phyloP scores from a whole-genome alignment of 129 eudicot species.

The Ambrosia trifida region DNA sequence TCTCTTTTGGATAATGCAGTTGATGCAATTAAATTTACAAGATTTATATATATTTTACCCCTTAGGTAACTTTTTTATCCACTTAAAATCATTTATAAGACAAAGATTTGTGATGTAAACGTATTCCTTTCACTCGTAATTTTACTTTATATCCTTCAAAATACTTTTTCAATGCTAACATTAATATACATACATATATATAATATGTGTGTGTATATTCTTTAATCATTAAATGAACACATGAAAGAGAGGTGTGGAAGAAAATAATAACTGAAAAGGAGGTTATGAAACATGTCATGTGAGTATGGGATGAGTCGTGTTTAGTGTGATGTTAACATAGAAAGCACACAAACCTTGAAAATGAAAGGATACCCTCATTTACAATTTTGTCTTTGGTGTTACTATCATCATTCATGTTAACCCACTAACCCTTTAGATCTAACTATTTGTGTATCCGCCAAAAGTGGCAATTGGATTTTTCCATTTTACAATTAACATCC shows the following conservation, averaged over 20 bases:
- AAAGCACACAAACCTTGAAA: constrained; percentile 36
- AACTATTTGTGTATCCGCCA: background rate
- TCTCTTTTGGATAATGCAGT: no score
- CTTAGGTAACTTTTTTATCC: no score
- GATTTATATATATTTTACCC: no score
- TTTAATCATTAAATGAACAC: constrained; percentile 17
- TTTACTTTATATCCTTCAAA: no score
- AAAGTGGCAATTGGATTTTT: background rate
- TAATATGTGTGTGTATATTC: background rate
- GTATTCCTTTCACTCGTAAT: no score
- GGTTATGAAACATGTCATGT: constrained; percentile 37
- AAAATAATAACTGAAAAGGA: constrained; percentile 20
- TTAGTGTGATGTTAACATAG: constrained; percentile 28
- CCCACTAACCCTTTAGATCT: constrained; percentile 16
- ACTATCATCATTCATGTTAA: background rate
- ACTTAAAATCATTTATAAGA: no score
- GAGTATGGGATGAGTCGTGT: constrained; percentile 35
- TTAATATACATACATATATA: background rate
- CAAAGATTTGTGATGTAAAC: no score
- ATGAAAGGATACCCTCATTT: constrained; percentile 29
- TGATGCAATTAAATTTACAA: no score
- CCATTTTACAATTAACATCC: background rate
- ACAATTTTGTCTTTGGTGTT: constrained; percentile 2
- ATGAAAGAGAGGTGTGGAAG: constrained; percentile 22
- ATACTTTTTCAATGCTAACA: background rate